Evolutionary conservation across 257 asterid species (phyloP).

Genomic region (Solanum sejunctum): DNA sequence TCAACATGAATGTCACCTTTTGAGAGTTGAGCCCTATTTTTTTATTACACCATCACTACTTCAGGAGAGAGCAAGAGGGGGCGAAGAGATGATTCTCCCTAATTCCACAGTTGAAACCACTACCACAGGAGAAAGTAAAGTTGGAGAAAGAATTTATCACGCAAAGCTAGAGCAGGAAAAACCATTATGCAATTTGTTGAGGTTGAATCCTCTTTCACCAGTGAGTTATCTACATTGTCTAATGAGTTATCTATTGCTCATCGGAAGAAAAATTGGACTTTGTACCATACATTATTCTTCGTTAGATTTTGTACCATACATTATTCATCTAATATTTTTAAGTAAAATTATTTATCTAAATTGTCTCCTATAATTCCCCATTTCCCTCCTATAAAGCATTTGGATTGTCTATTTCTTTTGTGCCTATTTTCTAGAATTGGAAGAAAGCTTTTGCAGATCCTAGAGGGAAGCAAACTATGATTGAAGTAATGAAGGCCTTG

Average conservation of each 20-base stretch:
- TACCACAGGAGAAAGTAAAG: not conserved
- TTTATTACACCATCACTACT: not conserved
- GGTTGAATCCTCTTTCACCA: not conserved
- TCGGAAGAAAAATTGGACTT: not conserved
- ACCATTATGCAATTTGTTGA: not conserved
- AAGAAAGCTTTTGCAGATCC: too few relatives aligned
- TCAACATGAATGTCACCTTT: too few relatives aligned
- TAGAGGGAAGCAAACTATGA: too few relatives aligned
- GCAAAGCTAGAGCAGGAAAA: not conserved
- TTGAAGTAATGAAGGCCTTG: too few relatives aligned
- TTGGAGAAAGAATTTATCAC: not conserved
- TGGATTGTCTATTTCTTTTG: not conserved
- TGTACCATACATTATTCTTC: not conserved
- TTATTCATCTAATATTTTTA: not conserved
- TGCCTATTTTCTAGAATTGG: not conserved
- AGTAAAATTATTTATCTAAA: too few relatives aligned
- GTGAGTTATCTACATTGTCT: not conserved
- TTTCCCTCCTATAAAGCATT: not conserved
- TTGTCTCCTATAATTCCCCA: not conserved
- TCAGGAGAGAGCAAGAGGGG: not conserved
- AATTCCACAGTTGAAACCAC: not conserved
- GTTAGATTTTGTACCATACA: not conserved
- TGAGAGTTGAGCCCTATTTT: too few relatives aligned
- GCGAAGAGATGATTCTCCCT: not conserved
- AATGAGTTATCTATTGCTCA: not conserved